These are phyloP conservation scores for Saccharomycopsis sp. DNA, from an alignment of 805 yeast species.

Conservation along the genomic window DNA sequence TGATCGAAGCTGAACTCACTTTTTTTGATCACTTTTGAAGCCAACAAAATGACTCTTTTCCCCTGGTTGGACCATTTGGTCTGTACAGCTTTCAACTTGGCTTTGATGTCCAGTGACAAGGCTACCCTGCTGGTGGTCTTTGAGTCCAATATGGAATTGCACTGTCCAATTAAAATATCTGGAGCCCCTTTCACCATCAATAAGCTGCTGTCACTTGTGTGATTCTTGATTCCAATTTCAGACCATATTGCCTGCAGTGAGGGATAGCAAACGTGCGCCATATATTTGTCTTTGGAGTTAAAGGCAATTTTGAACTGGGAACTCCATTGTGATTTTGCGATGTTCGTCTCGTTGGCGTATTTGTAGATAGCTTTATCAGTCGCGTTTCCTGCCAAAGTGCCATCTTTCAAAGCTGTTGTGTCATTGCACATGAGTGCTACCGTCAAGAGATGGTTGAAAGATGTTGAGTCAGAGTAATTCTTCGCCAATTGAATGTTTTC, in stretches of 20 bases:
- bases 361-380: not conserved
- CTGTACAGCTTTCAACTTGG: constrained; percentile 46
- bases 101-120: constrained; percentile 35
- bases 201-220: no score
- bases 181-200: no score
- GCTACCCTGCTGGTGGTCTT: constrained; percentile 16
- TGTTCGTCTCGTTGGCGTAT: not conserved
- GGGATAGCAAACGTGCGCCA: no score
- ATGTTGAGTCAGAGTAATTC: not conserved
- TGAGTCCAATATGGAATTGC: no score
- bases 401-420: not conserved
- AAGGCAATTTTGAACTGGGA: no score
- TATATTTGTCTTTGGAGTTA: no score
- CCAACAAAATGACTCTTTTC: constrained; percentile 66
- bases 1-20: constrained; percentile 29
- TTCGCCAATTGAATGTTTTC: constrained; percentile 55
- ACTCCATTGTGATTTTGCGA: no score
- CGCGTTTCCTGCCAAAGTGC: not conserved
- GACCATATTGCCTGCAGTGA: no score
- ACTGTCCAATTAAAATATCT: no score
- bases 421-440: no score
- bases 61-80: constrained; percentile 54
- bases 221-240: no score
- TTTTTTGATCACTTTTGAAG: constrained; percentile 32
- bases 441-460: no score